A percentile compares a stretch with the other conserved stretches of the same genome.
These are phyloP conservation scores for Chenopodium quinoa DNA, from an alignment of 148 eudicot species.

Conservation along the genomic window DNA sequence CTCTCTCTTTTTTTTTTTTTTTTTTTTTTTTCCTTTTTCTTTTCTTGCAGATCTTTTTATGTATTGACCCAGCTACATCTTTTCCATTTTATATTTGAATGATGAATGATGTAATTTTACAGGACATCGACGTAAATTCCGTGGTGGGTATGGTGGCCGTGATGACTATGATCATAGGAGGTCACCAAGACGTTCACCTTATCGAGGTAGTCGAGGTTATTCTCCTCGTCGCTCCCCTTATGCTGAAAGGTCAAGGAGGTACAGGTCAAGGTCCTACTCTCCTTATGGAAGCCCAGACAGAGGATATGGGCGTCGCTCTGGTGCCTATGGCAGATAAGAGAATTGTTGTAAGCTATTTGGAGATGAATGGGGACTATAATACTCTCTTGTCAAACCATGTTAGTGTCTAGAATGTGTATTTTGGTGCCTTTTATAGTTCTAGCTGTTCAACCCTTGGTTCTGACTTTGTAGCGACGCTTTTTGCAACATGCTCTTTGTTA, in stretches of 20 bases:
- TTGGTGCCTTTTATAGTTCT: constrained; percentile 9
- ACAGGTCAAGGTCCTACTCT: constrained; percentile 83
- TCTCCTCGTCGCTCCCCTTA: constrained; percentile 79
- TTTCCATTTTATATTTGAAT: neutral
- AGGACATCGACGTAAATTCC: constrained; percentile 68
- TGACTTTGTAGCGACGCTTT: neutral
- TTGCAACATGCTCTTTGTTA: neutral
- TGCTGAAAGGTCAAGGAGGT: constrained; percentile 90
- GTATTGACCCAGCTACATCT: neutral
- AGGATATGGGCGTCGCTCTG: constrained; percentile 68
- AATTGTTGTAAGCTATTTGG: neutral
- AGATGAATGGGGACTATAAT: neutral
- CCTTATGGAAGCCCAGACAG: constrained; percentile 74
- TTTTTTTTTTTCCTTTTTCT: too few species aligned
- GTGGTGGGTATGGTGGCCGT: constrained; percentile 68
- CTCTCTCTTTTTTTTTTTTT: neutral
- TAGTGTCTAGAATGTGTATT: constrained; percentile 12
- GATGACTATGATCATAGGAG: constrained; percentile 79
- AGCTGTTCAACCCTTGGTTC: neutral
- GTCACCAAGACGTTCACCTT: constrained; percentile 89
- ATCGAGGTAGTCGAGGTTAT: constrained; percentile 69
- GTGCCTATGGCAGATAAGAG: constrained; percentile 42
- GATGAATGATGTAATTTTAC: constrained; percentile 9
- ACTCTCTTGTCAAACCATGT: neutral
- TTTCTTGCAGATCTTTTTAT: neutral